Percentiles rank a stretch among this genome's conserved stretches.
These are phyloP conservation scores for Cyberlindnera suaveolens DNA, from an alignment of 805 yeast species.

Conservation along the genomic window DNA sequence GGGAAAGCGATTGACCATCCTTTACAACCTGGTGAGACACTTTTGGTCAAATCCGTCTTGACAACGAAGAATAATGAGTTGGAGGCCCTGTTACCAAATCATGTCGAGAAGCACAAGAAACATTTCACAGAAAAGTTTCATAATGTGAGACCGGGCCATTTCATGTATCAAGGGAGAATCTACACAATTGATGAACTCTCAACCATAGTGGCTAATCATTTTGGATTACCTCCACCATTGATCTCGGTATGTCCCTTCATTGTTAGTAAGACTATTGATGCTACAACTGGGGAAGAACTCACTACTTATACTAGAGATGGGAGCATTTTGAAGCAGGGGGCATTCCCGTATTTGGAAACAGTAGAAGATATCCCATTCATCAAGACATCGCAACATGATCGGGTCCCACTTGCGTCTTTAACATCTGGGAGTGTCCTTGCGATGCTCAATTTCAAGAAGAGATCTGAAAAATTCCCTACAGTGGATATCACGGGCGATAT, in stretches of 20 bases:
- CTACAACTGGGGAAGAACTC: conserved; percentile 1
- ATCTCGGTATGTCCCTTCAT: conserved; percentile 15
- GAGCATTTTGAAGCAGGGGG: background rate
- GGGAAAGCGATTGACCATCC: conserved; percentile 4
- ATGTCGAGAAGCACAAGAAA: conserved; percentile 12
- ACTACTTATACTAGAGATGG: conserved; percentile 1
- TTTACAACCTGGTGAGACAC: background rate
- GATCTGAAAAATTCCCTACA: background rate
- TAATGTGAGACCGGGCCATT: conserved; percentile 4
- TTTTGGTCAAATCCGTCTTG: conserved; percentile 5
- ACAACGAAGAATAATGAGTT: conserved; percentile 1
- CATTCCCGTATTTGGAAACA: background rate
- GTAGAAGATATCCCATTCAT: background rate
- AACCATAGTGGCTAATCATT: conserved; percentile 1
- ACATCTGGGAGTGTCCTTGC: conserved; percentile 4
- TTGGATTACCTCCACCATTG: conserved; percentile 7
- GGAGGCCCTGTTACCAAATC: conserved; percentile 18
- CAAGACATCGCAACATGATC: background rate
- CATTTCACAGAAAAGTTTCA: conserved; percentile 1
- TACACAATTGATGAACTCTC: conserved; percentile 8
- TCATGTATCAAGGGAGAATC: conserved; percentile 4
- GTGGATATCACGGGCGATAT: conserved; percentile 9
- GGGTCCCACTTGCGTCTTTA: background rate
- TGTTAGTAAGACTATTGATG: background rate
- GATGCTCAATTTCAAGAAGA: conserved; percentile 3